These are phyloP conservation scores for Fusarium agapanthi DNA, from an alignment of 2,329 filamentous ascomycete species.

Conservation along the genomic window DNA sequence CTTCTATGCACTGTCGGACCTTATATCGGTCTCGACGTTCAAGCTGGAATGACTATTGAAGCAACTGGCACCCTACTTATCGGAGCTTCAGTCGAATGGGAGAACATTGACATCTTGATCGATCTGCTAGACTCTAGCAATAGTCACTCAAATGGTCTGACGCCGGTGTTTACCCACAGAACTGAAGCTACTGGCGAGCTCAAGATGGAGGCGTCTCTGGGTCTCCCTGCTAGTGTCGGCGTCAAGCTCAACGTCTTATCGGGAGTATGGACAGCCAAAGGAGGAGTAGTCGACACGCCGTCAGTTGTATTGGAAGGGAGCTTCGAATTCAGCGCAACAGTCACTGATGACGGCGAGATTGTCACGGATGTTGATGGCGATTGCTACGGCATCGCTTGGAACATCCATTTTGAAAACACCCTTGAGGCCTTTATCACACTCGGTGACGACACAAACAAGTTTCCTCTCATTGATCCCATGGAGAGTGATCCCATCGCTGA, in stretches of 20 bases:
- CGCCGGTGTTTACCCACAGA: background rate
- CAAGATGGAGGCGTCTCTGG: background rate
- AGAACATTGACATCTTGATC: background rate
- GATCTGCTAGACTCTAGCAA: background rate
- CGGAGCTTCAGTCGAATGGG: slow-evolving; percentile 1
- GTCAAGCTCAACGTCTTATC: background rate
- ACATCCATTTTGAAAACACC: slow-evolving; percentile 7
- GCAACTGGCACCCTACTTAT: slow-evolving; percentile 1
- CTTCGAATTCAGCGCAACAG: background rate
- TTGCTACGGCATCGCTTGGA: slow-evolving; percentile 12
- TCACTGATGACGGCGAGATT: background rate
- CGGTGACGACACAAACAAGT: background rate
- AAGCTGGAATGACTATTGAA: background rate
- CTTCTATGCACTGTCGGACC: background rate
- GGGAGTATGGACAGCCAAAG: background rate
- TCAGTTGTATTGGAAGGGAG: background rate
- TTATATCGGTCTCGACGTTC: background rate
- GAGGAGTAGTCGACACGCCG: background rate
- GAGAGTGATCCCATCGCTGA: background rate
- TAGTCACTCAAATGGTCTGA: background rate
- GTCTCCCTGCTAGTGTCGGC: background rate
- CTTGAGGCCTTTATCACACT: background rate
- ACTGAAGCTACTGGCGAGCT: background rate
- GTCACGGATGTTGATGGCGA: background rate
- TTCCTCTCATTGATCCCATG: background rate